These are phyloP conservation scores for Morella rubra DNA, from an alignment of 306 rosid species.

Conservation along the genomic window DNA sequence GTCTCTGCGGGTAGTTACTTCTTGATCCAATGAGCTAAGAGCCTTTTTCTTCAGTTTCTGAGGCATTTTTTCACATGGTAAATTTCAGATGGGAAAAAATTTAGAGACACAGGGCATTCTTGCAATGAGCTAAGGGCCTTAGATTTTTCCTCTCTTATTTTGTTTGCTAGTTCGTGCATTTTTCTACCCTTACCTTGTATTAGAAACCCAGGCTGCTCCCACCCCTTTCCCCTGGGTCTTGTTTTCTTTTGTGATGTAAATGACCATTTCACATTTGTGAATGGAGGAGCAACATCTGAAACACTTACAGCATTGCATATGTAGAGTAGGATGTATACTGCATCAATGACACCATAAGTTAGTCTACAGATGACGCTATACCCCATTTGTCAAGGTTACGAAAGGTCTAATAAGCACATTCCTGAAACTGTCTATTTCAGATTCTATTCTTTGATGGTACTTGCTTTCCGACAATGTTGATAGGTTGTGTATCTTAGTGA, in stretches of 20 bases:
- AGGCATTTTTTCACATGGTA: neutral
- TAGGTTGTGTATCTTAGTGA: neutral
- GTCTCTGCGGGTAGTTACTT: too few relatives aligned
- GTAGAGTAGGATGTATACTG: neutral
- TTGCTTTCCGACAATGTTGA: neutral
- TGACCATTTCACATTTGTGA: neutral
- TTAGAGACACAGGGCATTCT: neutral
- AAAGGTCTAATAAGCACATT: neutral
- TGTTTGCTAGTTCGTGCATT: neutral
- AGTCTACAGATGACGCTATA: neutral
- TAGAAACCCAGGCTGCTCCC: neutral
- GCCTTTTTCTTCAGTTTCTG: neutral
- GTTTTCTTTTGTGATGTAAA: neutral
- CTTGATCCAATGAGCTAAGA: too few relatives aligned
- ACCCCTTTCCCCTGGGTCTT: neutral
- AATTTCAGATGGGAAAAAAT: neutral
- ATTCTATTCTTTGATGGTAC: neutral
- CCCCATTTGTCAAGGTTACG: neutral
- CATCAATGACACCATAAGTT: neutral
- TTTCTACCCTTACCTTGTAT: too few relatives aligned
- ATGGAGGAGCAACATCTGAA: neutral
- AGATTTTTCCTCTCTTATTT: neutral
- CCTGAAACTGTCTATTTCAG: too few relatives aligned
- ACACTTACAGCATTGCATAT: neutral
- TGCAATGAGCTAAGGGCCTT: neutral